Evolutionary conservation across 805 yeast species (phyloP), one percentile per base, ranked within the genome.

Genomic region (Saccharomyces jurei): DNA sequence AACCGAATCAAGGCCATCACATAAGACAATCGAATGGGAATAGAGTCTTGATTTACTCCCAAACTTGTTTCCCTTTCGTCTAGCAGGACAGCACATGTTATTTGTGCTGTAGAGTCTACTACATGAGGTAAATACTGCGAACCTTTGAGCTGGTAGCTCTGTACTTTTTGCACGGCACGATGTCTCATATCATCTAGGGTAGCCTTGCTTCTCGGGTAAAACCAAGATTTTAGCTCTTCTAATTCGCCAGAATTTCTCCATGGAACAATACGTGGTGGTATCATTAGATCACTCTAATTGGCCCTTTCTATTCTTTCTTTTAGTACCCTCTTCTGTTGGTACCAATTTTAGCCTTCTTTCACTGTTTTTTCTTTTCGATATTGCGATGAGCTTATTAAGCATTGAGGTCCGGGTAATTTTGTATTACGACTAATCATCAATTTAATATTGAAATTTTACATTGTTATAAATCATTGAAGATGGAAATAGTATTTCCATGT

Each of bases 1-100:
- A 92, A 89, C 55, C 95, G 74, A 28, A 89, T 83, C 11, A 91
- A 63, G 0, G 89, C 81, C 87, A 87, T 83, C 0, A 90, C 73
- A 65, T 87, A 87, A 4, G 84, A 74, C 57, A 83, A 62, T 56
- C 81, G 77, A 2, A 81, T 62, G 8, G 63, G 48, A 26, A 55
- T 41, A 8, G 55, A 60, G 10, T 52, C 53, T 5, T 58, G 50
- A 66, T 65, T 17, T 71, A 49, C 60, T 50, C 77, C 80, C 50
- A 29, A 48, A 1, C 30, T 21, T 8, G 48, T 52, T 10, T 58
- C 56, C n/a, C 60, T 55, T 32, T 74, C 74, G 55, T 80, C 83
- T 13, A 68, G 59, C 25, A 83, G 54, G 1, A 71, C 62, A 0
- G 82, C 74, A n/a, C 83, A 76, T 0, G 82, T 78, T 17, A 87